phyloP scores from a whole-genome alignment of 2,329 filamentous ascomycete genomes.

The Thelonectria olida region DNA sequence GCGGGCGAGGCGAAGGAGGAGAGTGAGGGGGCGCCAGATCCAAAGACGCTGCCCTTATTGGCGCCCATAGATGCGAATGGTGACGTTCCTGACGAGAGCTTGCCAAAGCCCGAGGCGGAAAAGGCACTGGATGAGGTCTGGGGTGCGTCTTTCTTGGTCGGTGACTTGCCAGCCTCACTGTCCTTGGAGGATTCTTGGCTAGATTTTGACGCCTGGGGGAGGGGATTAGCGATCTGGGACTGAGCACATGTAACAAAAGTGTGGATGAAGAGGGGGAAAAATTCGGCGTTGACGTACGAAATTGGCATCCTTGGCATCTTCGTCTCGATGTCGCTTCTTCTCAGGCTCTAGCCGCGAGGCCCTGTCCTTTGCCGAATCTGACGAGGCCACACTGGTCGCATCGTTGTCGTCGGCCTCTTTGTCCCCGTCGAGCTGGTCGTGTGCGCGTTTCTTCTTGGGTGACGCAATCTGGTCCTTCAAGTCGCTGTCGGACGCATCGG shows the following conservation, averaged over 20 bases:
- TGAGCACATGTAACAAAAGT: constrained; percentile 2
- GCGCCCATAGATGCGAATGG: constrained; percentile 68
- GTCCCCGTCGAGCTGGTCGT: constrained; percentile 65
- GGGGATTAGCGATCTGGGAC: constrained; percentile 19
- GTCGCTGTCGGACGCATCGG: constrained; percentile 47
- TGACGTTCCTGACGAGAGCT: constrained; percentile 70
- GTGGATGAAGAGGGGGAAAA: not conserved
- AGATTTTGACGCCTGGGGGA: constrained; percentile 29
- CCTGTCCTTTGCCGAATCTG: constrained; percentile 59
- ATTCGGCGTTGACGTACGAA: constrained; percentile 42
- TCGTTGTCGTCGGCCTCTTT: constrained; percentile 55
- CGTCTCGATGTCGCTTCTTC: constrained; percentile 71
- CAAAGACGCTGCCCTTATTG: constrained; percentile 61
- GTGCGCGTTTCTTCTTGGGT: constrained; percentile 73
- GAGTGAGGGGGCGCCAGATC: constrained; percentile 49
- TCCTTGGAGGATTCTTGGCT: constrained; percentile 34
- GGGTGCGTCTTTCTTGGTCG: constrained; percentile 37
- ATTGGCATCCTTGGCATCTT: constrained; percentile 48
- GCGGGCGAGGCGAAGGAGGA: constrained; percentile 47
- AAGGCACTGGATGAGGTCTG: constrained; percentile 70
- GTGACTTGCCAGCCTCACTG: constrained; percentile 33
- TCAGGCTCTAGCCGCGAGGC: constrained; percentile 63
- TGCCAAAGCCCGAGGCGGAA: constrained; percentile 73
- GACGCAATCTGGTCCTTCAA: constrained; percentile 62
- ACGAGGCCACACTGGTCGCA: constrained; percentile 52